Evolutionary conservation across 2,329 filamentous ascomycete species (phyloP), one percentile per base, ranked within the genome.

Genomic region (Calonectria montana): DNA sequence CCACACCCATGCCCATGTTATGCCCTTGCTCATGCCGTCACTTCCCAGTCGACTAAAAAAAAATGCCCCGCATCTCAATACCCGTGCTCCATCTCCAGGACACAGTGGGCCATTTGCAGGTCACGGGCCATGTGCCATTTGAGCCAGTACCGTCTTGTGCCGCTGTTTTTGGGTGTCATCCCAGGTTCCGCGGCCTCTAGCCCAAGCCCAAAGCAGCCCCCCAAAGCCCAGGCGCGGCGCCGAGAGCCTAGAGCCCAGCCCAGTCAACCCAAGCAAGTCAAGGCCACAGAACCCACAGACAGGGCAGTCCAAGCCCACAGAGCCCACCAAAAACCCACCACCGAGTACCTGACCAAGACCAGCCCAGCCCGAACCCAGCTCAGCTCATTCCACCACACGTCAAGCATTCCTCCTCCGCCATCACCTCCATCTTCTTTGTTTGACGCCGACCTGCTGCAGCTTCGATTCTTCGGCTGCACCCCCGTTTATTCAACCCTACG

Each of bases 371-470:
- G 63, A 57, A 53, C 50, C 31, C 73, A 77, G 73, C 74, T 75
- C 77, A 78, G 74, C 72, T 76, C 77, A 78, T 79, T 79, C 76
- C 76, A 76, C 75, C 70, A 73, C 64, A 76, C 75, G 55, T 77
- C 73, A 70, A 76, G 70, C 77, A 79, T 79, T 79, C 77, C 75
- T 79, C 76, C 70, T 75, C 77, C 75, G 29, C 69, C 77, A 78
- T 78, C 77, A 78, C 73, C 75, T 81, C 78, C 69, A 74, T 73
- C 69, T 64, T 70, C 69, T 69, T 50, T 67, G 61, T 55, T 48
- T 74, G 74, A 73, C 65, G 73, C 70, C 75, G 73, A 74, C 65
- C 75, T 75, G 73, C 59, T 57, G 59, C 55, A 66, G 74, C 64
- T 59, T 77, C 73, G 77, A 67, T 75, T 70, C 55, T 29, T 53